Conservation (phyloP, 2,329 filamentous ascomycete genomes). For the Pyricularia sp. region DNA sequence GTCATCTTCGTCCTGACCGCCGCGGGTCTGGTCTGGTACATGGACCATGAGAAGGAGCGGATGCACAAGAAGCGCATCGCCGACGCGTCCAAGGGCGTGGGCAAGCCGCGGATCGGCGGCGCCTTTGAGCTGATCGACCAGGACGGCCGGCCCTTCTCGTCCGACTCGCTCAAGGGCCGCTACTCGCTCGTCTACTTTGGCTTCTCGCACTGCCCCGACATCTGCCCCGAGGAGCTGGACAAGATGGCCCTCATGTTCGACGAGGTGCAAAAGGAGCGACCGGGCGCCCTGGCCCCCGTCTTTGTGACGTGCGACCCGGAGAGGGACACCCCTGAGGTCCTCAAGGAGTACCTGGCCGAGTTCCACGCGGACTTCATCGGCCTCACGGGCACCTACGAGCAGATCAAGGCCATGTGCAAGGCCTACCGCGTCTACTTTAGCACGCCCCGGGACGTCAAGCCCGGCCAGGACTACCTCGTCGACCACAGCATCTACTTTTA, state of each 20-base stretch:
- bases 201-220: slow-evolving; percentile 96
- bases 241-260: slow-evolving; percentile 98
- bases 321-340: slow-evolving; percentile 75
- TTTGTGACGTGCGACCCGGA: slow-evolving; percentile 96
- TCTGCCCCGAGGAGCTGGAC: slow-evolving; percentile 97
- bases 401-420: slow-evolving; percentile 92
- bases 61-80: slow-evolving; percentile 84
- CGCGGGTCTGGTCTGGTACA: slow-evolving; percentile 74
- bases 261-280: slow-evolving; percentile 43
- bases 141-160: slow-evolving; percentile 67
- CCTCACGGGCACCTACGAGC: slow-evolving; percentile 84
- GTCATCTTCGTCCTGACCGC: slow-evolving; percentile 76
- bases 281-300: slow-evolving; percentile 57
- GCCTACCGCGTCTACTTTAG: slow-evolving; percentile 96
- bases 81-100: slow-evolving; percentile 87
- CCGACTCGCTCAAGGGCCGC: slow-evolving; percentile 75
- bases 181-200: slow-evolving; percentile 90
- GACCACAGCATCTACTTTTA: slow-evolving; percentile 99
- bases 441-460: slow-evolving; percentile 78
- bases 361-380: slow-evolving; percentile 84
- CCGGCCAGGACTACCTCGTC: slow-evolving; percentile 92
- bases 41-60: slow-evolving; percentile 84
- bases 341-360: slow-evolving; percentile 80
- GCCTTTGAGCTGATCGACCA: slow-evolving; percentile 76
- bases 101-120: slow-evolving; percentile 86